These are phyloP conservation scores for Xylariales sp. DNA, from an alignment of 2,329 filamentous ascomycete genomes.

Conservation along the genomic window DNA sequence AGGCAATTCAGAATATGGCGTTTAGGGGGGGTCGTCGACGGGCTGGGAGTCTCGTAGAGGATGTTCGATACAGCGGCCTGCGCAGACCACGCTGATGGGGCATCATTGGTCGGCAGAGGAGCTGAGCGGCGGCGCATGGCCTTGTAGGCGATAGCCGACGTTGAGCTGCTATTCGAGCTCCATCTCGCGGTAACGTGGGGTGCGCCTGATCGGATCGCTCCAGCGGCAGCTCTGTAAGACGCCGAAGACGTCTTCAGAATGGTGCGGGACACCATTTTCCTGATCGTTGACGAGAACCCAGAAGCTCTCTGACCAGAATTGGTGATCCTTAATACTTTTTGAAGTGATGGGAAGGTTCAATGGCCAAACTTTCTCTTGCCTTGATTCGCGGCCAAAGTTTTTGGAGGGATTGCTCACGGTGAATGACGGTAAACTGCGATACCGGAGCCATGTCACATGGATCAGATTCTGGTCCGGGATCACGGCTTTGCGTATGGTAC, in stretches of 20 bases:
- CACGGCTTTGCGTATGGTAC: too few relatives aligned
- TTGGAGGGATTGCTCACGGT: slow-evolving; percentile 3
- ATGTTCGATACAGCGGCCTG: slow-evolving; percentile 96
- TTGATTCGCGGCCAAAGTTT: slow-evolving; percentile 18
- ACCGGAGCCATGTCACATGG: slow-evolving; percentile 7
- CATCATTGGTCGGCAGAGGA: slow-evolving; percentile 73
- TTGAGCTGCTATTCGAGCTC: slow-evolving; percentile 63
- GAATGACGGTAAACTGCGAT: slow-evolving; percentile 6
- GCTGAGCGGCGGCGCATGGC: slow-evolving; percentile 86
- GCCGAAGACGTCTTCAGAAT: slow-evolving; percentile 19
- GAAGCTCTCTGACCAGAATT: slow-evolving; percentile 22
- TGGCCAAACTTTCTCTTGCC: slow-evolving; percentile 13
- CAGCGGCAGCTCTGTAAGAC: slow-evolving; percentile 17
- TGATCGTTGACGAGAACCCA: slow-evolving; percentile 22
- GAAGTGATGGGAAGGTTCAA: slow-evolving; percentile 16
- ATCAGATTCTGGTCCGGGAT: too few relatives aligned
- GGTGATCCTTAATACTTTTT: slow-evolving; percentile 17
- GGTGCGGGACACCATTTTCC: slow-evolving; percentile 26
- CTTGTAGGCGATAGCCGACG: slow-evolving; percentile 95
- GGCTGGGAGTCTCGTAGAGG: slow-evolving; percentile 93
- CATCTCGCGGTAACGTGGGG: slow-evolving; percentile 18
- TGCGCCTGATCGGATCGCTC: slow-evolving; percentile 13
- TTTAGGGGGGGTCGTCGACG: slow-evolving; percentile 79
- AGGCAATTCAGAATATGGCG: slow-evolving; percentile 96
- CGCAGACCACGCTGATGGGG: slow-evolving; percentile 77